Base-by-base conservation (phyloP, 2,329 filamentous ascomycete genomes). In the Aspergillus candidus region DNA sequence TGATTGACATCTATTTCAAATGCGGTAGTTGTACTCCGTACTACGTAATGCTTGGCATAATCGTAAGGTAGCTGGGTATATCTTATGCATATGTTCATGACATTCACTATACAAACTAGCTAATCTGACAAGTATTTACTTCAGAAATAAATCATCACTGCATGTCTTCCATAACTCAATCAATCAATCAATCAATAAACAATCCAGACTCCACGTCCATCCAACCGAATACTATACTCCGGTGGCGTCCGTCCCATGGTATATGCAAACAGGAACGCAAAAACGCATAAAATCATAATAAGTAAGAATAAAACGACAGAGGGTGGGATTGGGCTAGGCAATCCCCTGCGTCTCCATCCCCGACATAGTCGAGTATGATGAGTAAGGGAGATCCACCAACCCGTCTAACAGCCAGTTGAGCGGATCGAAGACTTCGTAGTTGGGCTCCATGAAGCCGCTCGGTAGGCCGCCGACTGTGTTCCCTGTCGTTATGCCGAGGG, bases 361-460 rank as follows among this genome's bases (percentile, higher is more conserved):
- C 29, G 71, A 69, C 45, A 73, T 61, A 48, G 83, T 79, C 32
- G 76, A 72, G 56, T 79, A 83, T 2, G 22, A 27, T 10, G 74
- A 76, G 60, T 84, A 89, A 51, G 86, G 87, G 61, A 91, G 85
- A 61, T 90, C 86, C 48, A 93, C 74, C 30, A 91, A 74, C 11
- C 87, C 87, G 63, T 96, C 90, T 48, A 96, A 72, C 74, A 94
- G 88, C 90, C 90, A 96, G 64, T 91, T 88, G 57, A 95, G 76
- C 1, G 90, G 88, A 67, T 95, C 89, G 60, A 94, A 95, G 49
- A 94, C 88, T 63, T 94, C 87, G 64, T 89, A 89, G 56, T 82
- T 84, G 8, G 80, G 78, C 43, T 86, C 78, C 52, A 78, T 76
- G 50, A 86, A 84, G 54, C 76, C 74, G 50, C 66, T 69, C 1